Conservation (phyloP, 768 basidiomycete species). For the Mycena crocata region DNA sequence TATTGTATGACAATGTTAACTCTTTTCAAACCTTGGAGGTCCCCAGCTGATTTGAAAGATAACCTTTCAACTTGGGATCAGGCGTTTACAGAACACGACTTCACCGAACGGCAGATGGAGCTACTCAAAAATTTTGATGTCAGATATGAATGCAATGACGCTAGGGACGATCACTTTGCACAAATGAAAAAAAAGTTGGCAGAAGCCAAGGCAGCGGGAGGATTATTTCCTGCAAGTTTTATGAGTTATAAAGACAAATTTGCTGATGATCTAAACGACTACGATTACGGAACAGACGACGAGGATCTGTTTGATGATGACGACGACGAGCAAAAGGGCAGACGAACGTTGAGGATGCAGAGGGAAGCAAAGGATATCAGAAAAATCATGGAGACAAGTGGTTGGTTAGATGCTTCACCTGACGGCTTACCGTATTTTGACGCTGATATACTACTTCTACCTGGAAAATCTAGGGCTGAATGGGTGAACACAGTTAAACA, state of each 20-base stretch:
- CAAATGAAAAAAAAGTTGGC: conserved; percentile 28
- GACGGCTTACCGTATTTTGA: background rate
- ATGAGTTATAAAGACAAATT: conserved; percentile 12
- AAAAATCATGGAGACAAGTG: conserved; percentile 1
- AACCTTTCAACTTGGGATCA: conserved; percentile 37
- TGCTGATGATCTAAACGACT: conserved; percentile 4
- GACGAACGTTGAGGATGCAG: background rate
- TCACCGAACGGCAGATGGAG: conserved; percentile 20
- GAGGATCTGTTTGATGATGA: background rate
- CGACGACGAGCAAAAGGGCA: background rate
- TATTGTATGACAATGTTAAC: conserved; percentile 49
- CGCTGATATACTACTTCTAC: background rate
- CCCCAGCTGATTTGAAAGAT: conserved; percentile 40
- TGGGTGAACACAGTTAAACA: background rate
- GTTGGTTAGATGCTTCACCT: conserved; percentile 4
- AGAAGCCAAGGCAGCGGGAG: conserved; percentile 6
- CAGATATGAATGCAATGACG: conserved; percentile 42
- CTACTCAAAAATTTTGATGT: conserved; percentile 42
- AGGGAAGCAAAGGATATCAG: background rate
- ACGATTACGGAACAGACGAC: conserved; percentile 9
- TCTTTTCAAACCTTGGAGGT: conserved; percentile 49
- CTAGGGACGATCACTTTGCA: conserved; percentile 38
- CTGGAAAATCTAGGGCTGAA: background rate
- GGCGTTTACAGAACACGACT: conserved; percentile 26
- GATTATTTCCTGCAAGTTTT: conserved; percentile 16